These are phyloP conservation scores for Citrullus mucosospermus DNA, from an alignment of 306 rosid genomes.

Conservation along the genomic window DNA sequence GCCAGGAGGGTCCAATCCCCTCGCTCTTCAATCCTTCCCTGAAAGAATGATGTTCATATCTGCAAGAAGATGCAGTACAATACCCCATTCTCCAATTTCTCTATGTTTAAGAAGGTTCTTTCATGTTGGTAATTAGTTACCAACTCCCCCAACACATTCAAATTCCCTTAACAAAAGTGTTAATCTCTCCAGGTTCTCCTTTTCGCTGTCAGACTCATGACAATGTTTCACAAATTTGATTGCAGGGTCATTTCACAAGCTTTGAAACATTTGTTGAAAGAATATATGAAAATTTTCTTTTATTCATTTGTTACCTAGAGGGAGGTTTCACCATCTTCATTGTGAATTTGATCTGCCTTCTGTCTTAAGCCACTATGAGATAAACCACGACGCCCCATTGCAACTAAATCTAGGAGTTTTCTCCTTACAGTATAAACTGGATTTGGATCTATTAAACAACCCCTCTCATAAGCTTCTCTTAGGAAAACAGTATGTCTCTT, in stretches of 20 bases:
- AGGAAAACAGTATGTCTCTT: conserved; percentile 75
- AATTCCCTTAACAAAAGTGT: neutral
- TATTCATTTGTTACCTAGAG: conserved; percentile 7
- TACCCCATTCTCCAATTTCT: neutral
- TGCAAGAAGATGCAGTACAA: neutral
- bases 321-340: conserved; percentile 16
- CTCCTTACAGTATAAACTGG: conserved; percentile 72
- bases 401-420: conserved; percentile 69
- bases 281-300: neutral
- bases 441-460: conserved; percentile 60
- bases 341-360: conserved; percentile 12
- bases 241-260: neutral
- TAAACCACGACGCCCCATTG: conserved; percentile 50
- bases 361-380: conserved; percentile 25
- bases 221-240: neutral
- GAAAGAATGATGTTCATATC: neutral
- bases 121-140: neutral
- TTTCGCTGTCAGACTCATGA: neutral
- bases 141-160: neutral
- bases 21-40: neutral
- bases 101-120: neutral
- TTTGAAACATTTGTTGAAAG: neutral
- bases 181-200: neutral
- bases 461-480: conserved; percentile 89
- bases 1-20: neutral